These are phyloP conservation scores for Dicorynia guianensis DNA, from an alignment of 306 rosid species.

Conservation along the genomic window DNA sequence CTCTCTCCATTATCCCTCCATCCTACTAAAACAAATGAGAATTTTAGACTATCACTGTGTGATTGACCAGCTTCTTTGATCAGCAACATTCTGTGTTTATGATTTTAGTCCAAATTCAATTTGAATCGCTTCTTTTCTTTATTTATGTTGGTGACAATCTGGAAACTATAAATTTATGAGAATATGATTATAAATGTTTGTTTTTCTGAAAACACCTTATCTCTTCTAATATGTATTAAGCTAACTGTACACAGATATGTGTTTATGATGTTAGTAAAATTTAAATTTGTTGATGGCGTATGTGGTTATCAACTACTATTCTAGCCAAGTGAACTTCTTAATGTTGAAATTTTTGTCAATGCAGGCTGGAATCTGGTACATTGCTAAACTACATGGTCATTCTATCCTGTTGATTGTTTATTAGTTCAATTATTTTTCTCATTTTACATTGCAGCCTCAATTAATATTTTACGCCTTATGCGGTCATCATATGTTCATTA, in stretches of 20 bases:
- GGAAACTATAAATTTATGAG: conserved; percentile 8
- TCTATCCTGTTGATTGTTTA: not conserved
- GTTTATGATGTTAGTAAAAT: not conserved
- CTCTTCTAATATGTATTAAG: not conserved
- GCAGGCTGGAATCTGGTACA: not conserved
- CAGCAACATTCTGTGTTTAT: conserved; percentile 13
- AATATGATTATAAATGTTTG: not conserved
- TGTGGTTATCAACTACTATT: not conserved
- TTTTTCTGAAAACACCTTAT: conserved; percentile 24
- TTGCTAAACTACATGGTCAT: not conserved
- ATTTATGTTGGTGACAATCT: conserved; percentile 20
- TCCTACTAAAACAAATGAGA: conserved; percentile 19
- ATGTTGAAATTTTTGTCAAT: conserved; percentile 10
- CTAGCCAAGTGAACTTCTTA: not conserved
- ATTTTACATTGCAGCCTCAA: conserved; percentile 29
- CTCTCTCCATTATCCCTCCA: conserved; percentile 5
- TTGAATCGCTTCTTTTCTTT: conserved; percentile 16
- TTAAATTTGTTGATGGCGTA: conserved; percentile 9
- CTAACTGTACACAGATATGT: conserved; percentile 9
- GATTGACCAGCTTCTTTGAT: not conserved
- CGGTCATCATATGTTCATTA: conserved; percentile 1
- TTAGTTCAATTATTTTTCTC: conserved; percentile 6
- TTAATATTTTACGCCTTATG: conserved; percentile 16
- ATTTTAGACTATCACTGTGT: not conserved
- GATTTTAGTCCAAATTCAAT: conserved; percentile 19